These are phyloP conservation scores for Gossypium turneri DNA, from an alignment of 345 rosid genomes.

Conservation along the genomic window DNA sequence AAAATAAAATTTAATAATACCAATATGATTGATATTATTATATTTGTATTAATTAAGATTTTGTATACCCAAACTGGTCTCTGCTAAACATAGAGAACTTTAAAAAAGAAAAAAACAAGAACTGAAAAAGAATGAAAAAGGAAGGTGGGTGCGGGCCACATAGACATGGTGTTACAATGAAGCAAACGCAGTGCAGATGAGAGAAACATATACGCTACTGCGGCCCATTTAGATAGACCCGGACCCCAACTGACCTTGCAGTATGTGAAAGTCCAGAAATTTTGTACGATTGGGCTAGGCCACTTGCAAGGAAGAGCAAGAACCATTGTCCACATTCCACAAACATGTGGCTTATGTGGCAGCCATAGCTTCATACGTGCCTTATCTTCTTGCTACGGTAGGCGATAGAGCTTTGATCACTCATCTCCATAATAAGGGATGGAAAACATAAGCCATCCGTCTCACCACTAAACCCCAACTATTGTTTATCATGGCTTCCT, in stretches of 20 bases:
- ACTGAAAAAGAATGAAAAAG: too few relatives aligned
- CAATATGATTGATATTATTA: too few relatives aligned
- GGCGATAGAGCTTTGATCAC: slow-evolving; percentile 22
- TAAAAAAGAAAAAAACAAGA: too few relatives aligned
- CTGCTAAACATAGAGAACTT: too few relatives aligned
- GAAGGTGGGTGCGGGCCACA: too few relatives aligned
- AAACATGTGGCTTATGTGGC: slow-evolving; percentile 44
- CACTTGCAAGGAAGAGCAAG: slow-evolving; percentile 3
- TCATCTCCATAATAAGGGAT: slow-evolving; percentile 19
- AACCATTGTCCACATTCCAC: slow-evolving; percentile 25
- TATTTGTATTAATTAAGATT: too few relatives aligned
- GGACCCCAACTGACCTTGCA: background rate
- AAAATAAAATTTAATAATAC: too few relatives aligned
- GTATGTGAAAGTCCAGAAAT: background rate
- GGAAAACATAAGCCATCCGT: background rate
- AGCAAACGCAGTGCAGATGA: too few relatives aligned
- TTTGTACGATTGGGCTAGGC: background rate
- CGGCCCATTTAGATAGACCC: background rate
- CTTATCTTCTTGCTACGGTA: slow-evolving; percentile 48
- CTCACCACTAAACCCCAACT: background rate
- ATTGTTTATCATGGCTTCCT: slow-evolving; percentile 52
- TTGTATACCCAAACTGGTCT: too few relatives aligned
- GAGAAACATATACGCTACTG: too few relatives aligned
- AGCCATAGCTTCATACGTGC: slow-evolving; percentile 22
- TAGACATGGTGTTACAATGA: too few relatives aligned